These are phyloP conservation scores for Pelargonium myrrhifolium DNA, from an alignment of 441 rosid genomes.

Conservation along the genomic window DNA sequence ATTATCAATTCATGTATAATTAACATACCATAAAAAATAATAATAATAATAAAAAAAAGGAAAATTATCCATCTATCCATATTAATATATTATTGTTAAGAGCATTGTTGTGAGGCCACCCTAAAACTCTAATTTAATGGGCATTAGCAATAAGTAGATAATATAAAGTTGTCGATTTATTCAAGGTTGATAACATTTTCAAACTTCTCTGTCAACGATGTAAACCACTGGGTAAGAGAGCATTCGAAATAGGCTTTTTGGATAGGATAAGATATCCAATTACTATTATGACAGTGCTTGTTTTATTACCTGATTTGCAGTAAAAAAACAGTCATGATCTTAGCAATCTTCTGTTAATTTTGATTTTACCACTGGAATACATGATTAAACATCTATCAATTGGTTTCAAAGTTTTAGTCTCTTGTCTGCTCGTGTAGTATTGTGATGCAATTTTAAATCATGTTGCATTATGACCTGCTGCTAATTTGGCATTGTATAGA, in stretches of 20 bases:
- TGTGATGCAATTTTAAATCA: not conserved
- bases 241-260: not conserved
- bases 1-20: too few species aligned
- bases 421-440: slow-evolving; percentile 4
- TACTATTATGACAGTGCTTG: not conserved
- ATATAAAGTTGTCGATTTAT: not conserved
- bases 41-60: too few species aligned
- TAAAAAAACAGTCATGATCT: not conserved
- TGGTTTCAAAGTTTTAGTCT: not conserved
- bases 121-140: not conserved
- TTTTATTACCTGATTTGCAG: not conserved
- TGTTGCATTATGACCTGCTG: not conserved
- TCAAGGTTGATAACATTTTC: not conserved
- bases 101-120: not conserved
- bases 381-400: not conserved
- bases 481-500: slow-evolving; percentile 27
- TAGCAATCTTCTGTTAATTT: not conserved
- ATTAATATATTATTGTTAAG: not conserved
- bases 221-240: not conserved
- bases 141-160: not conserved
- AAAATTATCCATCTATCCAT: too few species aligned
- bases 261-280: not conserved
- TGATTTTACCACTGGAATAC: not conserved
- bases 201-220: not conserved
- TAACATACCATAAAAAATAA: too few species aligned